Evolutionary conservation across 2,329 filamentous ascomycete genomes (phyloP), one percentile per base, ranked within the genome.

Genomic region (Cladosporium velox): DNA sequence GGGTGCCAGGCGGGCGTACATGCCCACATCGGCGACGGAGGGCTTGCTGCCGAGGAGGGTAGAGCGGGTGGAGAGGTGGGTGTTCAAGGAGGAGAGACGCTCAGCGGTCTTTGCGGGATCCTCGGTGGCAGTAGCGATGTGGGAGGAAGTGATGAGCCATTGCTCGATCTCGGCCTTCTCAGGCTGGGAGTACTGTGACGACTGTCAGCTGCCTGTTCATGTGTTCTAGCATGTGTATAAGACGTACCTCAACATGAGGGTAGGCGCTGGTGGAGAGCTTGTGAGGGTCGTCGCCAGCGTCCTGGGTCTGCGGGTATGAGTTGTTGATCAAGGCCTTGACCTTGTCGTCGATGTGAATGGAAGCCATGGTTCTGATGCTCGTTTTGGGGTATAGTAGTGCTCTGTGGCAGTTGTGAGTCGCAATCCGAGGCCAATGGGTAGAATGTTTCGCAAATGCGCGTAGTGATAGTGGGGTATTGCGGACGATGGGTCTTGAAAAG

Each of bases 1-100:
- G 14, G 92, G 90, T 1, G 90, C 90, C 38, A 97, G 85, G 64
- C 89, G 86, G 70, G 91, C 84, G 84, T 95, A 97, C 74, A 95
- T 84, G 72, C 91, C 90, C 67, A 96, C 84, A 75, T 97, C 93
- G 69, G 92, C 93, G 77, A 91, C 87, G 72, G 91, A 96, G 63
- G 93, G 92, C 84, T 97, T 97, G 77, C 86, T 86, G 73, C 94
- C 94, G 68, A 98, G 88, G 47, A 97, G 83, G 49, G 93, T 97
- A 67, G 93, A 96, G 72, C 92, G 92, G 71, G 90, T 91, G 66
- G 92, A 90, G 68, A 98, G 89, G 81, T 97, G 92, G 66, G 87
- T 85, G 84, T 98, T 97, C 73, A 98, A 87, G 65, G 89, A 87
- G 66, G 89, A 87, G 69, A 97, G 86, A 68, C 93, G 89, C 69